phyloP scores from a whole-genome alignment of 2,329 filamentous ascomycete genomes.

The Ophiosphaerella herpotricha region DNA sequence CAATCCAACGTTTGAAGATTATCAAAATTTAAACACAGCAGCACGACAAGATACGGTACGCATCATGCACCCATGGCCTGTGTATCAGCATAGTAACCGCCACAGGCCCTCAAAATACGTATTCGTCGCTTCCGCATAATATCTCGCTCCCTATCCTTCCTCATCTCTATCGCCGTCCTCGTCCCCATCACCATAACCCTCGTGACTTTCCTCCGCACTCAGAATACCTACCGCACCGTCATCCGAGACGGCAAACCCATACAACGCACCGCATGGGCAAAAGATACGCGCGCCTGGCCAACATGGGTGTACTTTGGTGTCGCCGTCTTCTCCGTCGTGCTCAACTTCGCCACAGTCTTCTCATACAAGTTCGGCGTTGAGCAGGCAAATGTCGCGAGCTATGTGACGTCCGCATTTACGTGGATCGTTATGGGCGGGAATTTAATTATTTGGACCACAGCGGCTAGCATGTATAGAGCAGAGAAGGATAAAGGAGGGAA shows the following conservation, averaged over 20 bases:
- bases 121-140: slow-evolving; percentile 47
- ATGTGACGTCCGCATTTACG: slow-evolving; percentile 33
- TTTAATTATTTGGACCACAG: slow-evolving; percentile 44
- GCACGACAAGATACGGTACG: slow-evolving; percentile 26
- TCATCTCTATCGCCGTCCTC: slow-evolving; percentile 43
- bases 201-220: slow-evolving; percentile 45
- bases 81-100: slow-evolving; percentile 1
- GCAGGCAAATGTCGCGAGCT: slow-evolving; percentile 40
- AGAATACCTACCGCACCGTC: slow-evolving; percentile 31
- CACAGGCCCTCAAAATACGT: slow-evolving; percentile 40
- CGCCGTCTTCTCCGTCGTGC: slow-evolving; percentile 33
- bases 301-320: slow-evolving; percentile 48
- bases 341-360: slow-evolving; percentile 44
- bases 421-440: slow-evolving; percentile 38
- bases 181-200: slow-evolving; percentile 45
- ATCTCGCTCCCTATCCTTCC: slow-evolving; percentile 40
- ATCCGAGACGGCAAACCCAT: slow-evolving; percentile 19
- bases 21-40: slow-evolving; percentile 22
- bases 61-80: not conserved
- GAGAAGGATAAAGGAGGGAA: slow-evolving; percentile 44
- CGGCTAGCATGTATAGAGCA: slow-evolving; percentile 40
- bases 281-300: slow-evolving; percentile 45
- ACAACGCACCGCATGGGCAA: slow-evolving; percentile 47
- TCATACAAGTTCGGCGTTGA: slow-evolving; percentile 38
- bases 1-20: slow-evolving; percentile 14